phyloP scores from a whole-genome alignment of 164 flowering plant genomes.

The Aristolochia contorta region DNA sequence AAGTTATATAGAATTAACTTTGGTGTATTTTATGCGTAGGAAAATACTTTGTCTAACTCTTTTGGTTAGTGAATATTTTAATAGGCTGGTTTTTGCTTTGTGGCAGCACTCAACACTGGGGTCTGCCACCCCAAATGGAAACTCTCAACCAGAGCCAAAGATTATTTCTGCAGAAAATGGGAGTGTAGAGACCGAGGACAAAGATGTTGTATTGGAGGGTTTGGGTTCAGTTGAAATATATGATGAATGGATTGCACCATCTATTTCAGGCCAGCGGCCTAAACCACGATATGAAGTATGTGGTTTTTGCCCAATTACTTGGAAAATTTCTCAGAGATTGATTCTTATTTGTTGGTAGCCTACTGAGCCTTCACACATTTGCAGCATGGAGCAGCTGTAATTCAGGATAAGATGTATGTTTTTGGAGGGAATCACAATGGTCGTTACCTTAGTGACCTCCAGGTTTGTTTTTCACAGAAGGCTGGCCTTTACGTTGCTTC shows the following conservation, averaged over 20 bases:
- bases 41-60: neutral
- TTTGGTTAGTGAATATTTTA: neutral
- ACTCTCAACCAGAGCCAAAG: slow-evolving; percentile 51
- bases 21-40: no score
- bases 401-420: slow-evolving; percentile 87
- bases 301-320: neutral
- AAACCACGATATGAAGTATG: slow-evolving; percentile 90
- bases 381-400: slow-evolving; percentile 93
- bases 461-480: slow-evolving; percentile 37
- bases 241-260: slow-evolving; percentile 89
- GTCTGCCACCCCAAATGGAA: slow-evolving; percentile 54
- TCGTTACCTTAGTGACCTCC: slow-evolving; percentile 93
- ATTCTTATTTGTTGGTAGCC: neutral
- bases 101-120: slow-evolving; percentile 44
- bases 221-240: slow-evolving; percentile 61
- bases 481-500: no score
- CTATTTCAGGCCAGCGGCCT: slow-evolving; percentile 76
- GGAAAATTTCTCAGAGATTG: neutral
- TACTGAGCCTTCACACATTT: slow-evolving; percentile 2
- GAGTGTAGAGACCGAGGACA: slow-evolving; percentile 62
- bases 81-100: slow-evolving; percentile 6
- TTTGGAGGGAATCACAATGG: slow-evolving; percentile 99
- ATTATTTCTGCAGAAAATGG: slow-evolving; percentile 65
- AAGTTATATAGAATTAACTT: no score
- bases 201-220: slow-evolving; percentile 77